Conservation (phyloP, 768 basidiomycete species). For the Tulasnella calospora region DNA sequence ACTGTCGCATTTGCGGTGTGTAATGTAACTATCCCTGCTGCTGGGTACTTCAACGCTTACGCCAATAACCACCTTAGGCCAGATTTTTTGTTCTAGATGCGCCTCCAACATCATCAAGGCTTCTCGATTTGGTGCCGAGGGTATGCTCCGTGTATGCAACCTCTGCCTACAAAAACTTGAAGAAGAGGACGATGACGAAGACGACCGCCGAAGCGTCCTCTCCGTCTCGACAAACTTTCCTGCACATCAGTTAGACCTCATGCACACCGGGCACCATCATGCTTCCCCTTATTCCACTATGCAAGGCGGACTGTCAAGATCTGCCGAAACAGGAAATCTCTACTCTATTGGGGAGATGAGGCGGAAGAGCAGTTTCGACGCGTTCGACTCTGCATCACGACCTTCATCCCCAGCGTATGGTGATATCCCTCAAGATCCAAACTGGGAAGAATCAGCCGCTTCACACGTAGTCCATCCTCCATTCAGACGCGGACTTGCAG, state of each 20-base stretch:
- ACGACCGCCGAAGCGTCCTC: slow-evolving; percentile 73
- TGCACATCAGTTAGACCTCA: slow-evolving; percentile 61
- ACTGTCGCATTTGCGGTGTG: slow-evolving; percentile 92
- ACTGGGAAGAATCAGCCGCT: slow-evolving; percentile 38
- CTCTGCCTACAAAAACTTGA: slow-evolving; percentile 89
- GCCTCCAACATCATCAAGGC: slow-evolving; percentile 97
- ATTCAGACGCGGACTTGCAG: slow-evolving; percentile 66
- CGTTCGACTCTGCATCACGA: slow-evolving; percentile 43
- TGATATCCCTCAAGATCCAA: background rate
- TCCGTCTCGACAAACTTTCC: slow-evolving; percentile 72
- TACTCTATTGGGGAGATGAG: slow-evolving; percentile 79
- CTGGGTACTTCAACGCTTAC: background rate
- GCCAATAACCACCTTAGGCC: slow-evolving; percentile 48
- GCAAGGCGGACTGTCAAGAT: slow-evolving; percentile 51
- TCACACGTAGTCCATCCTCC: slow-evolving; percentile 47
- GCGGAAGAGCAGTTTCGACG: slow-evolving; percentile 50
- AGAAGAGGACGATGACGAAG: slow-evolving; percentile 82
- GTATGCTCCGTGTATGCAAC: slow-evolving; percentile 95
- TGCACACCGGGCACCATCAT: slow-evolving; percentile 43
- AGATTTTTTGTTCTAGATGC: slow-evolving; percentile 96
- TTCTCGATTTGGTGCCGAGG: slow-evolving; percentile 85
- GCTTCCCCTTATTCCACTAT: slow-evolving; percentile 67
- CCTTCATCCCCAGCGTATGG: slow-evolving; percentile 47
- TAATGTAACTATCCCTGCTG: slow-evolving; percentile 30
- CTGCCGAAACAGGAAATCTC: slow-evolving; percentile 74